These are phyloP conservation scores for Neonectria hederae DNA, from an alignment of 2,329 filamentous ascomycete genomes.

Conservation along the genomic window DNA sequence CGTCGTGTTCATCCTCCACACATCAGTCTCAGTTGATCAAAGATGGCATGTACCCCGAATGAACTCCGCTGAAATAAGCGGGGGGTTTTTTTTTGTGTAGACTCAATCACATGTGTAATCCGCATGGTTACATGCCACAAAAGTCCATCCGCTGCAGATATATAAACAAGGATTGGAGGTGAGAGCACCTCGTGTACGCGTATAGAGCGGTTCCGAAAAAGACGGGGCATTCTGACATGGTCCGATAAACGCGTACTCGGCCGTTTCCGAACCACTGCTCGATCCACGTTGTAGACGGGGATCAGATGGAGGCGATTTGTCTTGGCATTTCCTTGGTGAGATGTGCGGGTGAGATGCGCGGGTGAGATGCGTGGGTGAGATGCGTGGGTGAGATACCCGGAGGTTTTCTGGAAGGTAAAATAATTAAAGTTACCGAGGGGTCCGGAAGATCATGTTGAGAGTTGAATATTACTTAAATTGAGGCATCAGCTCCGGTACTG, in stretches of 20 bases:
- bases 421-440: neutral
- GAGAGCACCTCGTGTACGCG: neutral
- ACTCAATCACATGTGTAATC: neutral
- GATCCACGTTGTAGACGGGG: neutral
- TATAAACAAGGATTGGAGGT: neutral
- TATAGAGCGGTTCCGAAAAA: neutral
- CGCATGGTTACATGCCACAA: neutral
- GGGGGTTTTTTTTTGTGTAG: too few relatives aligned
- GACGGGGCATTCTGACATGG: too few relatives aligned
- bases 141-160: neutral
- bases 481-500: neutral
- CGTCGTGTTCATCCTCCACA: neutral
- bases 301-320: neutral
- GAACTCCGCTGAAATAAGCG: too few relatives aligned
- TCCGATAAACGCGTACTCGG: constrained; percentile 6
- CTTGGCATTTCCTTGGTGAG: neutral
- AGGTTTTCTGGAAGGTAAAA: neutral
- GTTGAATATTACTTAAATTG: neutral
- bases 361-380: too few relatives aligned
- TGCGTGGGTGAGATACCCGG: too few relatives aligned
- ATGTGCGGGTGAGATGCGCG: too few relatives aligned
- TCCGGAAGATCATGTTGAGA: neutral
- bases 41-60: neutral
- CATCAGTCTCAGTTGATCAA: neutral
- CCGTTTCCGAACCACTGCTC: neutral